Evolutionary conservation across 768 basidiomycete species (phyloP), one percentile per base, ranked within the genome.

Genomic region (Cyclocybe cylindracea): DNA sequence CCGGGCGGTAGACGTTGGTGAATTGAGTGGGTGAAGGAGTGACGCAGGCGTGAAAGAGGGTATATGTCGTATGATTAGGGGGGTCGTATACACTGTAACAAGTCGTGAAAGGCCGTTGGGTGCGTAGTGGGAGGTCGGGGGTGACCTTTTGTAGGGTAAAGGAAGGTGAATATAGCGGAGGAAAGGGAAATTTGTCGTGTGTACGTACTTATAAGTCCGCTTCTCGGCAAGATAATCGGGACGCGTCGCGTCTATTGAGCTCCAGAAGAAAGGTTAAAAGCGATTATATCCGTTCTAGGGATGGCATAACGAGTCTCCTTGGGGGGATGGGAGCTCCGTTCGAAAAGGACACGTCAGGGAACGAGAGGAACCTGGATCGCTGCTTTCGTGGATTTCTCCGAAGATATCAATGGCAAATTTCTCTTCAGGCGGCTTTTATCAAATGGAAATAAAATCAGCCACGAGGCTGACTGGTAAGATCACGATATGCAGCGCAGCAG

Each of bases 161-260:
- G 48, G 39, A 48, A 60, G 43, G 52, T 48, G 44, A 54, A 40
- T 46, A 45, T 55, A 51, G 45, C 48, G 46, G 51, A 49, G 55
- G 40, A 46, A 16, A 41, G 50, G 46, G 44, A 58, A 53, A 56
- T 54, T 36, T 47, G 53, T 35, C 47, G 34, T 35, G 52, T 50
- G 52, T 60, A 60, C 56, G 58, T 57, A 64, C 42, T 56, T 59
- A 55, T 55, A 58, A 51, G 51, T 55, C 61, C 58, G 56, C 55
- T 62, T 57, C 54, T 61, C 55, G 60, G 59, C 56, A 60, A 62
- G 58, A 55, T 54, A 56, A 57, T 60, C 62, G 57, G 61, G 55
- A 53, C 39, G 36, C 43, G 46, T n/a, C 47, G 35, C 31, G 35
- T 52, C 34, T 35, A 45, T 32, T 38, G 46, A 29, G 44, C 45